Evolutionary conservation across 2,329 filamentous ascomycete species (phyloP).

Genomic region (Lasiodiplodia gonubiensis): DNA sequence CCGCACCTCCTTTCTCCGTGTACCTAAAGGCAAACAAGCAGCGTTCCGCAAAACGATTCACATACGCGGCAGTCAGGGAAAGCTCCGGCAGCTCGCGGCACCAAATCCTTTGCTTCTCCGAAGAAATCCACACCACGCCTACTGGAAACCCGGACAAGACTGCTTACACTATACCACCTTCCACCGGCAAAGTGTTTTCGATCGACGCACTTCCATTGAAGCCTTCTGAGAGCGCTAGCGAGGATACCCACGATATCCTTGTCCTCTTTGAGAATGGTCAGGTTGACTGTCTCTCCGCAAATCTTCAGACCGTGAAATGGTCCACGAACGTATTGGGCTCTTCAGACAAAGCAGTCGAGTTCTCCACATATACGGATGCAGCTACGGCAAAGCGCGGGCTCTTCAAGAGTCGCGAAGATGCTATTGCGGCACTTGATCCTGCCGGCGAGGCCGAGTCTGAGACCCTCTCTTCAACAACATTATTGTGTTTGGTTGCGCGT

Average conservation of each 20-base stretch:
- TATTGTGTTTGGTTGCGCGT: constrained; percentile 43
- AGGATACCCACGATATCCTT: constrained; percentile 55
- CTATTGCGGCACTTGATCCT: constrained; percentile 47
- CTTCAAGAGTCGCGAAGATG: constrained; percentile 52
- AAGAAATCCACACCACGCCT: constrained; percentile 50
- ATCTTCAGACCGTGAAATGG: constrained; percentile 49
- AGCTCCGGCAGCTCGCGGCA: constrained; percentile 54
- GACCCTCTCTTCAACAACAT: constrained; percentile 42
- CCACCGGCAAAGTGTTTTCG: constrained; percentile 36
- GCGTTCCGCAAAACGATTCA: constrained; percentile 57
- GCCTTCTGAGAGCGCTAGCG: constrained; percentile 31
- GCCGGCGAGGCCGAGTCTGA: constrained; percentile 37
- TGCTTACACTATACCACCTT: constrained; percentile 37
- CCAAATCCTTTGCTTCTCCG: constrained; percentile 61
- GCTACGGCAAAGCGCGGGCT: constrained; percentile 51
- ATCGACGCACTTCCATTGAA: constrained; percentile 43
- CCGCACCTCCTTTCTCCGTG: constrained; percentile 63
- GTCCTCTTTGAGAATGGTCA: constrained; percentile 66
- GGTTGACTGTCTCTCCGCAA: constrained; percentile 65
- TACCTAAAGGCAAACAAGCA: constrained; percentile 56
- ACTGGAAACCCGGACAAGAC: constrained; percentile 43
- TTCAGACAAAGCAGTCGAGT: constrained; percentile 39
- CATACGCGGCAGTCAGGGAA: constrained; percentile 59
- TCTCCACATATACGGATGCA: constrained; percentile 43
- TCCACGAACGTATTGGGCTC: constrained; percentile 32